A percentile compares a stretch with the other conserved stretches of the same genome.
phyloP scores from a whole-genome alignment of 208 protist species.

The Naegleria fowleri region DNA sequence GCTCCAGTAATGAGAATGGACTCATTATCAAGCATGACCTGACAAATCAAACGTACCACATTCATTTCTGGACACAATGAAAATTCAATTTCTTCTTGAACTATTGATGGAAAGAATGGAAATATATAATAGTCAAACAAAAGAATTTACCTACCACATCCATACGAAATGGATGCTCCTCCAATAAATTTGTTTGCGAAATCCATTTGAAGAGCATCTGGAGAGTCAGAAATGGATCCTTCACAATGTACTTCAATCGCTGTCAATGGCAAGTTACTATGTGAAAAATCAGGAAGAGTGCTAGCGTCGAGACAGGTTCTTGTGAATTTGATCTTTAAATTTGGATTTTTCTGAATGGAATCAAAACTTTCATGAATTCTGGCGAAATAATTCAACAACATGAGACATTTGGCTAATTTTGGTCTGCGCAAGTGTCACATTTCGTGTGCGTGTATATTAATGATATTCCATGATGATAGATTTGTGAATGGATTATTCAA shows the following conservation, averaged over 20 bases:
- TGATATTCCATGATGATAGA: too few species aligned
- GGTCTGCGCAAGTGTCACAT: too few species aligned
- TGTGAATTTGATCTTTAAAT: background rate
- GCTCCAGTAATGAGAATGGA: background rate
- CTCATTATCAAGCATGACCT: background rate
- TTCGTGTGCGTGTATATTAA: too few species aligned
- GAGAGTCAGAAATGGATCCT: background rate
- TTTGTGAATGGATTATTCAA: too few species aligned
- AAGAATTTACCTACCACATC: background rate
- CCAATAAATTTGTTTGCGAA: background rate
- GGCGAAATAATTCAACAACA: background rate
- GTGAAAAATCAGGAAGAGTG: background rate
- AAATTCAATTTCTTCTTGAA: slow-evolving; percentile 4
- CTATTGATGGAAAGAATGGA: background rate
- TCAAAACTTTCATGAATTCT: background rate
- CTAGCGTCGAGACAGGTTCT: background rate
- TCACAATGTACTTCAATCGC: background rate
- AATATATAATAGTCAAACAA: too few species aligned
- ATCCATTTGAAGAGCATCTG: background rate
- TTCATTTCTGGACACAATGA: background rate
- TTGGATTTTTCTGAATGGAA: background rate
- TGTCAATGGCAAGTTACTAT: background rate
- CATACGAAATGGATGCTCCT: background rate
- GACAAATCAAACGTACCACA: background rate
- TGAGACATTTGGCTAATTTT: background rate